phyloP scores from a whole-genome alignment of 768 basidiomycete species.

The Xerocomus spinulosus region DNA sequence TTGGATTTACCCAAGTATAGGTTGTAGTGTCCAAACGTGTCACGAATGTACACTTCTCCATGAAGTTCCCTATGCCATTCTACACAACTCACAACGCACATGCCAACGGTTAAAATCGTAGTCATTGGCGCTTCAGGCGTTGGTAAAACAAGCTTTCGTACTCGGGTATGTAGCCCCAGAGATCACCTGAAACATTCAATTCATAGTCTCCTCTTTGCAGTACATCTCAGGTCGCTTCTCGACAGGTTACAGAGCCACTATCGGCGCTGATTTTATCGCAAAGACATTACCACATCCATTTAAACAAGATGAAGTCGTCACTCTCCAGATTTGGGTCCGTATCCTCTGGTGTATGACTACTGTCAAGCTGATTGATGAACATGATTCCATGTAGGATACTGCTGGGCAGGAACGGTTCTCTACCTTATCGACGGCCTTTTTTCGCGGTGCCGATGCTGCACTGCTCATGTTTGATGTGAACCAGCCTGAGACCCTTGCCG shows the following conservation, averaged over 20 bases:
- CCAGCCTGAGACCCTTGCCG: constrained; percentile 51
- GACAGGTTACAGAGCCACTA: constrained; percentile 75
- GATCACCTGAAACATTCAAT: neutral
- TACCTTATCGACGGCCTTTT: constrained; percentile 75
- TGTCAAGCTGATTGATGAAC: constrained; percentile 4
- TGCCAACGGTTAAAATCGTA: constrained; percentile 77
- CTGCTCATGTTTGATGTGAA: constrained; percentile 81
- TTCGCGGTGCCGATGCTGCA: constrained; percentile 79
- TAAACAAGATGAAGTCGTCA: constrained; percentile 50
- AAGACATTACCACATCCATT: constrained; percentile 65
- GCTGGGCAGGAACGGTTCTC: constrained; percentile 89
- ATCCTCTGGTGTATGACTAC: neutral
- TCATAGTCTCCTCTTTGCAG: constrained; percentile 31
- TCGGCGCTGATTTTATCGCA: constrained; percentile 85
- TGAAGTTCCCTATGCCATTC: constrained; percentile 18
- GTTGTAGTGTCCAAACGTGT: neutral
- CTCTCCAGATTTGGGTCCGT: constrained; percentile 65
- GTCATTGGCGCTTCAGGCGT: constrained; percentile 79
- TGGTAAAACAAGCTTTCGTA: constrained; percentile 80
- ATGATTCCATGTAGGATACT: constrained; percentile 52
- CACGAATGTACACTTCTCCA: constrained; percentile 1
- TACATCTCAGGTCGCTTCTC: constrained; percentile 77
- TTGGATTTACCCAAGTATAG: constrained; percentile 12
- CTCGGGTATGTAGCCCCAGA: constrained; percentile 49
- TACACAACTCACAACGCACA: constrained; percentile 23